A percentile compares a stretch with the other conserved stretches of the same genome.
These are phyloP conservation scores for Mikania micrantha DNA, from an alignment of 129 eudicot genomes.

Conservation along the genomic window DNA sequence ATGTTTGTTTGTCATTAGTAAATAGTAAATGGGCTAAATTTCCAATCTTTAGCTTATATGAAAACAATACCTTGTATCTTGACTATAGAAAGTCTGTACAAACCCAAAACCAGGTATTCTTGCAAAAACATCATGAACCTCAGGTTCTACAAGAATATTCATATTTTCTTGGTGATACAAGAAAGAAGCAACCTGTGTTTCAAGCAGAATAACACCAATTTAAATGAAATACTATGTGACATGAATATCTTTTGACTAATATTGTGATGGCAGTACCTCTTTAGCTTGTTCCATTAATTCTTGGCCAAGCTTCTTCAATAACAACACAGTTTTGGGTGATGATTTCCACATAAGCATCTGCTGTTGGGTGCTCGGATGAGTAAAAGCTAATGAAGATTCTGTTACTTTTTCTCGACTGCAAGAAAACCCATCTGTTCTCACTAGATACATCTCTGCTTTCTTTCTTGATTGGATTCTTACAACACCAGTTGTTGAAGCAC, in stretches of 20 bases:
- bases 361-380: slow-evolving; percentile 99
- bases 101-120: slow-evolving; percentile 97
- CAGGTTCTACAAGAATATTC: slow-evolving; percentile 98
- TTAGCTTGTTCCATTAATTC: slow-evolving; percentile 96
- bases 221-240: neutral
- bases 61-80: slow-evolving; percentile 79
- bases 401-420: slow-evolving; percentile 95
- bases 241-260: neutral
- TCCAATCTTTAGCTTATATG: neutral
- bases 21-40: too few relatives aligned
- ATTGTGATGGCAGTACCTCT: slow-evolving; percentile 49
- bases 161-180: slow-evolving; percentile 85
- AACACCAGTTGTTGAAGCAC: slow-evolving; percentile 99
- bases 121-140: slow-evolving; percentile 93
- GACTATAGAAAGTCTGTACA: slow-evolving; percentile 95
- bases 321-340: slow-evolving; percentile 77
- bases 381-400: slow-evolving; percentile 93
- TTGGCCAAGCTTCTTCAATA: slow-evolving; percentile 87
- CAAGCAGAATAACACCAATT: neutral
- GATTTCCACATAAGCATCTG: slow-evolving; percentile 99
- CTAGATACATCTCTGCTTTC: slow-evolving; percentile 98
- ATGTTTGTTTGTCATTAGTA: too few relatives aligned
- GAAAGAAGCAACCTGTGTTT: slow-evolving; percentile 82
- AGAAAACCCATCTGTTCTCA: slow-evolving; percentile 93
- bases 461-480: slow-evolving; percentile 92